Conservation (phyloP, 1,284 basidiomycete species). For the Thecaphora thlaspeos region DNA sequence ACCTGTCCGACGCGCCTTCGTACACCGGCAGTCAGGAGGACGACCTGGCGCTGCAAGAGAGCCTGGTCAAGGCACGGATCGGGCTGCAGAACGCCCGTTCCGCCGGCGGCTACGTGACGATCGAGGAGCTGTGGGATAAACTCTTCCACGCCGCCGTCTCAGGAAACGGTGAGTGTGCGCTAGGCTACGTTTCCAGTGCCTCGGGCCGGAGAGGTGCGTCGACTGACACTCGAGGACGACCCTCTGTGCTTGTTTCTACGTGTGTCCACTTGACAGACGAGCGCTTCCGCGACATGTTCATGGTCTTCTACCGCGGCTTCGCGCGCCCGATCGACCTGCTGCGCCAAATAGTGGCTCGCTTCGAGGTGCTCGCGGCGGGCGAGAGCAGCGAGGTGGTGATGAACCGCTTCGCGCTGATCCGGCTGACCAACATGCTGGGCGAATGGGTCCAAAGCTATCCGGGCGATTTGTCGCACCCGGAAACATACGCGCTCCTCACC, state of each 20-base stretch:
- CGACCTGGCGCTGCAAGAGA: conserved; percentile 27
- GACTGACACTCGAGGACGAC: no score
- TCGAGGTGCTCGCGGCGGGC: conserved; percentile 35
- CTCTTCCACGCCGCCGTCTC: conserved; percentile 52
- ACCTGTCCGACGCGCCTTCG: conserved; percentile 17
- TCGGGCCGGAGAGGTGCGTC: no score
- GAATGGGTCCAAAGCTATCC: conserved; percentile 54
- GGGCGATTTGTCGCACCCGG: conserved; percentile 44
- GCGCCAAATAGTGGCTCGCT: conserved; percentile 36
- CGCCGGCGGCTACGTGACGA: conserved; percentile 45
- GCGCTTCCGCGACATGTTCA: conserved; percentile 45
- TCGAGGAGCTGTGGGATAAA: conserved; percentile 51
- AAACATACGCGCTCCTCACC: conserved; percentile 34
- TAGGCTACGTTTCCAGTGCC: no score
- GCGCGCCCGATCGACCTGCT: conserved; percentile 46
- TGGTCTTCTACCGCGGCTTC: conserved; percentile 52
- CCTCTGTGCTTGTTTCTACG: neutral
- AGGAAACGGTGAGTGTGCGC: conserved; percentile 13
- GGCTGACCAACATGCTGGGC: conserved; percentile 43
- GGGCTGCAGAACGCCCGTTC: conserved; percentile 42
- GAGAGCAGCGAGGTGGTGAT: conserved; percentile 39
- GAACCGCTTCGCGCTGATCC: conserved; percentile 45
- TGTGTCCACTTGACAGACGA: conserved; percentile 8
- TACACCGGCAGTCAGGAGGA: conserved; percentile 19
- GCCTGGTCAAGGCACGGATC: conserved; percentile 31